Evolutionary conservation across 2,329 filamentous ascomycete genomes (phyloP), one percentile per base, ranked within the genome.

Genomic region (Diplodia sapinea): DNA sequence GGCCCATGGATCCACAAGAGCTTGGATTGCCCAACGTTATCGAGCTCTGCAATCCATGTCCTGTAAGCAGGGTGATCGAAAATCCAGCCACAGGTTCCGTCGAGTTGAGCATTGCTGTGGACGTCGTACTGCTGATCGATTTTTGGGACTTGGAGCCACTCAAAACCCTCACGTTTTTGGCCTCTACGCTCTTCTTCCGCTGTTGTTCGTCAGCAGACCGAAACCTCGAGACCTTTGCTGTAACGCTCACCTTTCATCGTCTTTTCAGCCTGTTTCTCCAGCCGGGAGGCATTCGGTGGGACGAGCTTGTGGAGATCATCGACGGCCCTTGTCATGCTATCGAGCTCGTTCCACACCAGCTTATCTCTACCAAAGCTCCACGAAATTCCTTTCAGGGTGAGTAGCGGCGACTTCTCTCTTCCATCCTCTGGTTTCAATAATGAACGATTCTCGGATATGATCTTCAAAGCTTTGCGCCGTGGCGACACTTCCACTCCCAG

Each of bases 91-190:
- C 50, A 52, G 5, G 50, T 52, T 13, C 50, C 50, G 4, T 52
- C 50, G 6, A 52, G 20, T 12, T 23, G 50, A 7, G 50, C 50
- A 15, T 52, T 52, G 20, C 13, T 52, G 12, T 26, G 50, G 7
- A 11, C 23, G 20, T 52, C 50, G 20, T 52, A 52, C 4, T 52
- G 50, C 50, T 52, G 50, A 23, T 52, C 50, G 50, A 52, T 52
- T 31, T 13, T 12, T 8, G 50, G 50, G 13, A 12, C 50, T 15
- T 26, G 12, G 26, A 52, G 23, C 50, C 50, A 52, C 7, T 52
- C 50, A 4, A 52, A 23, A 29, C 31, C 23, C 1, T 52, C 50
- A 13, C 50, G 50, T 4, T 23, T 52, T 11, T 52, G 20, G 12
- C 23, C 3, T 12, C 20, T 52, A 7, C 50, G 40, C 4, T 29